Percentiles rank a stretch among this genome's conserved stretches.
Evolutionary conservation across 805 yeast genomes (phyloP).

Genomic region (Tetrapisispora pingtungensis): DNA sequence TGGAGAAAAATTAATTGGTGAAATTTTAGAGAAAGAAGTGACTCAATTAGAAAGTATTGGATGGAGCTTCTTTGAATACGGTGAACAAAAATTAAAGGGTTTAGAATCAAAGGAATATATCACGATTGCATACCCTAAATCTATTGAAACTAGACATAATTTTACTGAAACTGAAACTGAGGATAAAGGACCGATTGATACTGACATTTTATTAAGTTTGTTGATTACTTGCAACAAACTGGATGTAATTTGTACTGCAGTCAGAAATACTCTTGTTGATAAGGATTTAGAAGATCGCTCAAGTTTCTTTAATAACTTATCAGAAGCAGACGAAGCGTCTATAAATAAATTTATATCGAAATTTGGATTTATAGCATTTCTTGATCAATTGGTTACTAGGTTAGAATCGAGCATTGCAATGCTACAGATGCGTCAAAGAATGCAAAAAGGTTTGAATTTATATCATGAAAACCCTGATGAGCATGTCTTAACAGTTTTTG

Average conservation of each 20-base stretch:
- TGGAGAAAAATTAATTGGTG: slow-evolving; percentile 39
- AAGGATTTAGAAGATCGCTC: slow-evolving; percentile 2
- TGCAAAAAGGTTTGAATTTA: slow-evolving; percentile 13
- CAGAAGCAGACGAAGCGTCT: slow-evolving; percentile 10
- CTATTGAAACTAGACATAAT: slow-evolving; percentile 50
- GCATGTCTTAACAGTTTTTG: slow-evolving; percentile 15
- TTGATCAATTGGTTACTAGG: slow-evolving; percentile 60
- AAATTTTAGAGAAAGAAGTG: slow-evolving; percentile 56
- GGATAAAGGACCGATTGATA: slow-evolving; percentile 21
- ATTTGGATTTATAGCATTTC: slow-evolving; percentile 41
- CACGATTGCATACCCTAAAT: slow-evolving; percentile 65
- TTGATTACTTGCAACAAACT: slow-evolving; percentile 46
- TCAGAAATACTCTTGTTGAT: slow-evolving; percentile 35
- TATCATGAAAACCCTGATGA: slow-evolving; percentile 7
- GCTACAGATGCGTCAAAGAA: slow-evolving; percentile 34
- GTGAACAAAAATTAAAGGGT: slow-evolving; percentile 87
- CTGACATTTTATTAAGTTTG: slow-evolving; percentile 40
- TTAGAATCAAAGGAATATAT: slow-evolving; percentile 86
- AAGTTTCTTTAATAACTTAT: slow-evolving; percentile 7
- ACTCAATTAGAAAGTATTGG: slow-evolving; percentile 58
- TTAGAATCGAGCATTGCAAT: slow-evolving; percentile 49
- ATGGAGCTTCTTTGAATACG: slow-evolving; percentile 55
- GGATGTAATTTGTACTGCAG: slow-evolving; percentile 45
- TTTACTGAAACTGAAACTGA: slow-evolving; percentile 27
- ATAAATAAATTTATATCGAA: slow-evolving; percentile 20